A percentile compares a stretch with the other conserved stretches of the same genome.
phyloP scores from a whole-genome alignment of 2,329 filamentous ascomycete species.

The Colletotrichum cuscutae region DNA sequence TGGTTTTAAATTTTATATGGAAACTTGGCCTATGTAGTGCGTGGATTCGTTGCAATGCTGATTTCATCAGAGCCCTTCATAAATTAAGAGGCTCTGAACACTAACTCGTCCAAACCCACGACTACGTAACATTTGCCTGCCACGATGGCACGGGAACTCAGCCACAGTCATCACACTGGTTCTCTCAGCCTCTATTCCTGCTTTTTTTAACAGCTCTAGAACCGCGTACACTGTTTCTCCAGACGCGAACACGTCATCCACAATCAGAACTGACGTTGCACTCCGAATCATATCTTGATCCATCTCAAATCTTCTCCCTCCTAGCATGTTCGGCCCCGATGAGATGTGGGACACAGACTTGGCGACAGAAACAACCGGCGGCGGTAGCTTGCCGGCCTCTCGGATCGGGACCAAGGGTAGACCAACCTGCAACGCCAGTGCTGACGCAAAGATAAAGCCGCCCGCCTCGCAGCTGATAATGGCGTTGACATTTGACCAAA shows the following conservation, averaged over 20 bases:
- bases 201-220: slow-evolving; percentile 56
- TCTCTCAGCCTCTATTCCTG: slow-evolving; percentile 51
- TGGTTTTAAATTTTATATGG: too few species aligned
- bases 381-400: slow-evolving; percentile 67
- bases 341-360: slow-evolving; percentile 66
- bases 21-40: too few species aligned
- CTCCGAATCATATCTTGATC: slow-evolving; percentile 50
- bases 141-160: slow-evolving; percentile 67
- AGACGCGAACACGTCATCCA: slow-evolving; percentile 70
- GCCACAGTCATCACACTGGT: slow-evolving; percentile 63
- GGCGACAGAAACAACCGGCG: slow-evolving; percentile 59
- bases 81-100: slow-evolving; percentile 64
- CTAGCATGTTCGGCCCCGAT: slow-evolving; percentile 42
- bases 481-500: slow-evolving; percentile 57
- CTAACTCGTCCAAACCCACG: slow-evolving; percentile 60
- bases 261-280: slow-evolving; percentile 59
- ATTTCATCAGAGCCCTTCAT: not conserved
- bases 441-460: slow-evolving; percentile 64
- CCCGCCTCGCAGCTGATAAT: slow-evolving; percentile 67
- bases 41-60: too few species aligned
- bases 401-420: slow-evolving; percentile 62
- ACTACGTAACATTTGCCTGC: slow-evolving; percentile 55
- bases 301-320: slow-evolving; percentile 60
- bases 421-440: slow-evolving; percentile 53
- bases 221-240: slow-evolving; percentile 65